A percentile compares a stretch with the other conserved stretches of the same genome.
Evolutionary conservation across 306 rosid genomes (phyloP).

Genomic region (Rubus idaeus): DNA sequence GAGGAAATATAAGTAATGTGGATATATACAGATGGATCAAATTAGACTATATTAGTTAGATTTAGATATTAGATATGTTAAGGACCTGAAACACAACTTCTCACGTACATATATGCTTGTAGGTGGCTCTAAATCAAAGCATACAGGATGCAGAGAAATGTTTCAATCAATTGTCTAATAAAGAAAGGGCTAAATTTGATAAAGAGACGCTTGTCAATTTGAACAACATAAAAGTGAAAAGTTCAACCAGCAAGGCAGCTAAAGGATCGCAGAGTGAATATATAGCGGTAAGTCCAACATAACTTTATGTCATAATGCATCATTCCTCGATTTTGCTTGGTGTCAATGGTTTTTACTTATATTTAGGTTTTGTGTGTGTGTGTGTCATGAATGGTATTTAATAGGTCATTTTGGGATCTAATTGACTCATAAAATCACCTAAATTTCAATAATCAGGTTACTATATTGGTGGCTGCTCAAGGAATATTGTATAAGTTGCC

Average conservation of each 20-base stretch:
- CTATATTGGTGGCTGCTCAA: slow-evolving; percentile 87
- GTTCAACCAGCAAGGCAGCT: slow-evolving; percentile 64
- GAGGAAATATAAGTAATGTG: too few species aligned
- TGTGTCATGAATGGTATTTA: too few species aligned
- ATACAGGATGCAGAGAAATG: slow-evolving; percentile 82
- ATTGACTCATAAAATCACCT: too few species aligned
- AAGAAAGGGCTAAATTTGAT: slow-evolving; percentile 89
- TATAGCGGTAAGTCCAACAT: slow-evolving; percentile 63
- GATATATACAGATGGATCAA: not conserved
- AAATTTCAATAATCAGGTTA: slow-evolving; percentile 41
- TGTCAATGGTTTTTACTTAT: not conserved
- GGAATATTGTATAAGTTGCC: slow-evolving; percentile 75
- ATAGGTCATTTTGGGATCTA: too few species aligned
- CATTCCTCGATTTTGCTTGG: too few species aligned
- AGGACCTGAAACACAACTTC: slow-evolving; percentile 19
- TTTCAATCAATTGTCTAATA: slow-evolving; percentile 84
- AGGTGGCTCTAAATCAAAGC: slow-evolving; percentile 81
- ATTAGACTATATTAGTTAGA: not conserved
- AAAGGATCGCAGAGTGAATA: slow-evolving; percentile 88
- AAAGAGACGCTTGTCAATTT: slow-evolving; percentile 94
- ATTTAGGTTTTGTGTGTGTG: too few species aligned
- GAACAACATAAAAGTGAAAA: slow-evolving; percentile 62
- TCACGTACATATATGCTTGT: slow-evolving; percentile 16
- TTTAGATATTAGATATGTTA: slow-evolving; percentile 14
- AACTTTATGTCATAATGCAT: not conserved